A percentile compares a stretch with the other conserved stretches of the same genome.
Conservation (phyloP, 208 protist genomes). For the Endotrypanum monterogeii region DNA sequence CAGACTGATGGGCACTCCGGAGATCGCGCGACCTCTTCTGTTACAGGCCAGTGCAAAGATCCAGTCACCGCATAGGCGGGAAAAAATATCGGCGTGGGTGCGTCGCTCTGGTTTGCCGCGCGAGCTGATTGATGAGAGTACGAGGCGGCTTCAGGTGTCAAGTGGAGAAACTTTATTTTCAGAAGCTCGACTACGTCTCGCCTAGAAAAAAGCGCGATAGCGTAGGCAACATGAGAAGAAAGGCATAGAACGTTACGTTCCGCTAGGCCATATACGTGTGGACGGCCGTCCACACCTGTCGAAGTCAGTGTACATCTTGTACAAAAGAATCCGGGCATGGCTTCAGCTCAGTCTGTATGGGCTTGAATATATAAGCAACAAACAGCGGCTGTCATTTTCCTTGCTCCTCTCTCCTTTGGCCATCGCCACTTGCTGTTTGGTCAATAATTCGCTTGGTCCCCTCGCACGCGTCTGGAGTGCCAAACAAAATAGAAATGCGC, state of each 20-base stretch:
- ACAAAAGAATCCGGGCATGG: not conserved
- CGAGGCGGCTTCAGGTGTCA: conserved; percentile 21
- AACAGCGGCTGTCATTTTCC: not conserved
- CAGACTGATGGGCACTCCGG: conserved; percentile 47
- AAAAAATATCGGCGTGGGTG: conserved; percentile 59
- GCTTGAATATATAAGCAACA: not conserved
- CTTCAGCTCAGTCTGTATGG: not conserved
- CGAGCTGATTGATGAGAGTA: conserved; percentile 36
- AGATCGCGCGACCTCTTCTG: conserved; percentile 69
- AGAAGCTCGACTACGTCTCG: conserved; percentile 20
- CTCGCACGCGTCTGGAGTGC: conserved; percentile 23
- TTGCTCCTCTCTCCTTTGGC: not conserved
- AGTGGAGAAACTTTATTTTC: not conserved
- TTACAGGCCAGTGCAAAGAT: conserved; percentile 51
- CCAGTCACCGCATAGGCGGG: conserved; percentile 44
- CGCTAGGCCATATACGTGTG: not conserved
- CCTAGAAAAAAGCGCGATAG: not conserved
- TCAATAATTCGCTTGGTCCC: conserved; percentile 26
- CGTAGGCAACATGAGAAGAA: not conserved
- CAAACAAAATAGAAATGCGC: conserved; percentile 18
- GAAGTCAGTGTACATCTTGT: not conserved
- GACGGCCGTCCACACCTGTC: not conserved
- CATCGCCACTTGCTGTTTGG: conserved; percentile 29
- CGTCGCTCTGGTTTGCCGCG: conserved; percentile 56
- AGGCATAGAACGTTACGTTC: too few relatives aligned